Evolutionary conservation across 768 basidiomycete species (phyloP), one percentile per base, ranked within the genome.

Genomic region (Leccinum barrowsii): DNA sequence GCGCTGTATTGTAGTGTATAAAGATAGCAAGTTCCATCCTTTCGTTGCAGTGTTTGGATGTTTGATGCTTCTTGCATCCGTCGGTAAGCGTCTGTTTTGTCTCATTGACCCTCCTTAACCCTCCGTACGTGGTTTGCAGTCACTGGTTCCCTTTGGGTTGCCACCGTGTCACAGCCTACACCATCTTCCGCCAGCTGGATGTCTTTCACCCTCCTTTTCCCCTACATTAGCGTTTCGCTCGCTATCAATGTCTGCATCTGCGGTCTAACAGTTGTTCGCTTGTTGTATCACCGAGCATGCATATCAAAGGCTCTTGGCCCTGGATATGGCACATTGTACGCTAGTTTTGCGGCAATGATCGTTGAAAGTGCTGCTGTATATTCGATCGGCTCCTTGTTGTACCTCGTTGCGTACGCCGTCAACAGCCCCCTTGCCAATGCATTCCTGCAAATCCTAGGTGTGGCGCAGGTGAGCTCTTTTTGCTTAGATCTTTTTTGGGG

Each of bases 281-380:
- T 75, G 8, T 52, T 76, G 2, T 66, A 69, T 46, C 73, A 71
- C 56, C 64, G 70, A 40, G 53, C 61, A 22, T 65, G 62, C 54
- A 65, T 68, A 51, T 62, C 64, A 24, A 67, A 32, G 28, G 66
- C 58, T 35, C 70, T 73, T n/a, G 71, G 73, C 24, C 55, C 60
- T 2, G 65, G 24, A 10, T 67, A 74, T 19, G 65, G 69, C 22
- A 48, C 30, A 5, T 59, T 71, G 4, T 76, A 76, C 6, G 51
- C 69, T n/a, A 67, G 67, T 57, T 68, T 75, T 28, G 71, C 73
- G n/a, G 54, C 73, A 13, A 71, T 75, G 68, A 57, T 75, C 7
- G 52, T 75, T 19, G 74, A 75, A 60, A 73, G 73, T 8, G 72
- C 74, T 13, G 59, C 72, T 8, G 62, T 76, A 15, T 74, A 76